Base-by-base conservation (phyloP, 495 filamentous ascomycete species). In the Corynascus novoguineensis region DNA sequence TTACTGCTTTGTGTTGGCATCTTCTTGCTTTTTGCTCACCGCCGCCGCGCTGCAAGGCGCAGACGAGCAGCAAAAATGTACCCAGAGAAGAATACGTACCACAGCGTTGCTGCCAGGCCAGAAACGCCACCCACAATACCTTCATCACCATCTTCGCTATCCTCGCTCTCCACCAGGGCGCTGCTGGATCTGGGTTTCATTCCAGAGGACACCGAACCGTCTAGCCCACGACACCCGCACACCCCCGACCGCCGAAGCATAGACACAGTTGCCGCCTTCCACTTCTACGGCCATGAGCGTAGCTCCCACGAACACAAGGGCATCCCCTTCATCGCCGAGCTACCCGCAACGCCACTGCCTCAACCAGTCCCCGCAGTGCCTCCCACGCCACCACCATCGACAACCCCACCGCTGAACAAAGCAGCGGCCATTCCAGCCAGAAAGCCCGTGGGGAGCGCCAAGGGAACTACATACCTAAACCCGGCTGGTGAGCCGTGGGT, bases 401-500 rank as follows among this genome's bases (percentile, higher is more conserved):
- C 58, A 28, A 37, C 42, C 24, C 40, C 53, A 7, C 19, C 31
- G 5, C 40, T 27, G 11, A 44, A n/a, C n/a, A n/a, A 34, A 47
- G 21, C 25, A n/a, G 15, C 24, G 15, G 3, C 3, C 25, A 28
- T 45, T 45, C 24, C 38, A 21, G 24, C 24, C 4, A 29, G 22
- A 27, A 45, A 27, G 4, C 22, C 21, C 42, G 6, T 27, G 11
- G 42, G 22, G 6, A 45, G 22, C 21, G 21, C n/a, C n/a, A 42
- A 5, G 31, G 8, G 14, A 48, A 44, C 32, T 32, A 19, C 24
- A 17, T 63, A 63, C 44, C 34, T 60, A 15, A 63, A 59, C 47
- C 61, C 57, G 5, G 57, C 61, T 22, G 61, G 61, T 22, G 57
- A 60, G 22, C 61, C 59, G 7, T 60, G 59, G 59, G 53, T 57